Conservation (phyloP, 1,284 basidiomycete species). For the Ganoderma meredithae region DNA sequence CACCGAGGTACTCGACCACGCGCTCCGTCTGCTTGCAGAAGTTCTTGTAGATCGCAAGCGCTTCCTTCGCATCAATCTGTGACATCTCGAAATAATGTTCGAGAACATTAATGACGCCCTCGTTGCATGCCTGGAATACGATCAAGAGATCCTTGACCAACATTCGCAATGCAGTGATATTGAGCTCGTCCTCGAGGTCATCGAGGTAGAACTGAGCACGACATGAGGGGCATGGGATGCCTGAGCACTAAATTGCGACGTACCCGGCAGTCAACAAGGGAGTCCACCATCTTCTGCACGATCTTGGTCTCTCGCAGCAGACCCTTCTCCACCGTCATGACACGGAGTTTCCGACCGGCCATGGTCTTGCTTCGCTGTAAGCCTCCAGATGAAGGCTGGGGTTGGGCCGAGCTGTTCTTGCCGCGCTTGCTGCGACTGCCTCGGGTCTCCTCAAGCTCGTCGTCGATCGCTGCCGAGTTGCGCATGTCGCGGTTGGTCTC, state of each 20-base stretch:
- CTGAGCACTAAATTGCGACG: slow-evolving; percentile 35
- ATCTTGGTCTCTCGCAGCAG: slow-evolving; percentile 91
- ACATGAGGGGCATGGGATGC: not conserved
- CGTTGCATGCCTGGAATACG: slow-evolving; percentile 96
- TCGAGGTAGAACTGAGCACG: slow-evolving; percentile 87
- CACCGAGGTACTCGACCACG: slow-evolving; percentile 94
- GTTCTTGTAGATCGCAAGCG: slow-evolving; percentile 90
- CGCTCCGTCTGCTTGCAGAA: slow-evolving; percentile 96
- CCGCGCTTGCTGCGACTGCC: slow-evolving; percentile 35
- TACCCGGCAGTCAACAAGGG: slow-evolving; percentile 88
- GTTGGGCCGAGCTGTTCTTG: slow-evolving; percentile 20
- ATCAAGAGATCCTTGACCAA: slow-evolving; percentile 97
- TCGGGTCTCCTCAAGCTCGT: slow-evolving; percentile 46
- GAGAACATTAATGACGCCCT: slow-evolving; percentile 96
- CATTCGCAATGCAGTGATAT: slow-evolving; percentile 90
- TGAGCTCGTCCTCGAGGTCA: slow-evolving; percentile 91
- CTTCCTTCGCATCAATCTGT: slow-evolving; percentile 86
- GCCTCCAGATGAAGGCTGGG: slow-evolving; percentile 28
- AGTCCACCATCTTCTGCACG: slow-evolving; percentile 90
- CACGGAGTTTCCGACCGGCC: slow-evolving; percentile 84
- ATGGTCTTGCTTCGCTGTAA: slow-evolving; percentile 77
- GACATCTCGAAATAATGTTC: slow-evolving; percentile 99
- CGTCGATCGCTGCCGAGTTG: slow-evolving; percentile 66
- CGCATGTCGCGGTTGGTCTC: slow-evolving; percentile 88
- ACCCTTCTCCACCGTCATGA: slow-evolving; percentile 96